phyloP scores from a whole-genome alignment of 768 basidiomycete genomes.

The Tylopilus balloui region DNA sequence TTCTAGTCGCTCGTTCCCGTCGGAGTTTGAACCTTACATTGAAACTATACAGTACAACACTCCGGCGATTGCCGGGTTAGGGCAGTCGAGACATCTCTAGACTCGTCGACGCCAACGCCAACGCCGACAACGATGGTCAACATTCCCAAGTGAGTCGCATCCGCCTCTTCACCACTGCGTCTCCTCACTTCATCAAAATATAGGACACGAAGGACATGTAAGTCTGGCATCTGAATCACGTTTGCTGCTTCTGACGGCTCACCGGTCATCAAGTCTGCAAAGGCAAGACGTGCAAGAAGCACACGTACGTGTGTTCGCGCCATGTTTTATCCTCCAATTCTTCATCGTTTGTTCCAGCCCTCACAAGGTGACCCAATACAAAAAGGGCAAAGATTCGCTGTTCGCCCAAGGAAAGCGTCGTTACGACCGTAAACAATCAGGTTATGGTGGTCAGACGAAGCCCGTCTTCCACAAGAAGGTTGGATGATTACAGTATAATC shows the following conservation, averaged over 20 bases:
- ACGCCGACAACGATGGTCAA: slow-evolving; percentile 71
- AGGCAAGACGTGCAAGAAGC: slow-evolving; percentile 95
- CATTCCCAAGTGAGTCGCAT: slow-evolving; percentile 82
- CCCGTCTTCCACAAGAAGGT: slow-evolving; percentile 99
- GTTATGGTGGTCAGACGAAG: slow-evolving; percentile 99
- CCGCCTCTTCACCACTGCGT: slow-evolving; percentile 4
- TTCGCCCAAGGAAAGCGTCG: slow-evolving; percentile 99
- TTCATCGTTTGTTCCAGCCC: slow-evolving; percentile 49
- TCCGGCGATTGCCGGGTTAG: slow-evolving; percentile 25
- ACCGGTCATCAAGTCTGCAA: slow-evolving; percentile 69
- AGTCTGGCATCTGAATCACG: slow-evolving; percentile 33
- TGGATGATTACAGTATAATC: not conserved
- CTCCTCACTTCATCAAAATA: slow-evolving; percentile 6
- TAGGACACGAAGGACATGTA: slow-evolving; percentile 95
- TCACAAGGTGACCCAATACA: slow-evolving; percentile 99
- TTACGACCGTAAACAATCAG: slow-evolving; percentile 98
- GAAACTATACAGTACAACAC: slow-evolving; percentile 24
- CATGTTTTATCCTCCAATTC: not conserved
- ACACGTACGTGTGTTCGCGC: slow-evolving; percentile 67
- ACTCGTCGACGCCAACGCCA: slow-evolving; percentile 14
- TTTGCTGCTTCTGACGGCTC: not conserved
- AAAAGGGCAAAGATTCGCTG: slow-evolving; percentile 98
- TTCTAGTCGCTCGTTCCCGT: not conserved
- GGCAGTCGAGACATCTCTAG: slow-evolving; percentile 5
- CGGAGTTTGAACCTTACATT: slow-evolving; percentile 21